Evolutionary conservation across 768 basidiomycete genomes (phyloP).

Genomic region (Suillus brevipes): DNA sequence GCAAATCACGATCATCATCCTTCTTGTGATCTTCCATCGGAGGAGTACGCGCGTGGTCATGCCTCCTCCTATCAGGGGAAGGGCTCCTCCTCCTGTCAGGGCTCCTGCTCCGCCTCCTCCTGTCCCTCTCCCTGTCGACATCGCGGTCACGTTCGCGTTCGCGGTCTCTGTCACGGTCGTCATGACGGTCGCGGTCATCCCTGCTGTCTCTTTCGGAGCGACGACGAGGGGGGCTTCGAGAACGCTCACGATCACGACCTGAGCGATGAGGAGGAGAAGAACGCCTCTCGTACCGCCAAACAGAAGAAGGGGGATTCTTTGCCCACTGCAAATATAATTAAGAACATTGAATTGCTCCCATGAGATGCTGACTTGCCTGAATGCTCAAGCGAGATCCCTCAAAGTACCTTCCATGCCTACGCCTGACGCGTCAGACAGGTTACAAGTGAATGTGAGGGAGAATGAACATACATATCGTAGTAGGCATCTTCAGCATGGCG

Average conservation of each 20-base stretch:
- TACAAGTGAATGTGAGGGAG: neutral
- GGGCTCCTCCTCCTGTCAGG: constrained; percentile 48
- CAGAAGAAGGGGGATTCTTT: constrained; percentile 79
- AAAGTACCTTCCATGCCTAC: constrained; percentile 74
- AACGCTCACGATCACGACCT: constrained; percentile 45
- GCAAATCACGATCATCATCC: constrained; percentile 52
- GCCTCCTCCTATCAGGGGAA: constrained; percentile 43
- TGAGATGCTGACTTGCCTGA: constrained; percentile 47
- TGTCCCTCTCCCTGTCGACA: constrained; percentile 44
- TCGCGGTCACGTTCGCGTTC: constrained; percentile 37
- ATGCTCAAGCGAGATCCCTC: constrained; percentile 76
- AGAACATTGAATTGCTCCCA: neutral
- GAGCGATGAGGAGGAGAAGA: constrained; percentile 43
- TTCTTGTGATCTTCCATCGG: constrained; percentile 42
- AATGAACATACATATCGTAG: constrained; percentile 67
- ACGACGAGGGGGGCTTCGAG: constrained; percentile 52
- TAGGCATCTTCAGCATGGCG: constrained; percentile 84
- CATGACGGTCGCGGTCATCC: constrained; percentile 37
- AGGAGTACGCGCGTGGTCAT: constrained; percentile 56
- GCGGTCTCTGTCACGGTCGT: constrained; percentile 31
- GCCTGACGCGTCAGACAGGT: constrained; percentile 14
- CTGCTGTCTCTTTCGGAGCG: constrained; percentile 35
- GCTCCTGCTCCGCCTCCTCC: constrained; percentile 50
- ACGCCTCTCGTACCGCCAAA: constrained; percentile 74
- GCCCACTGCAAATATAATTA: constrained; percentile 58